These are phyloP conservation scores for Thermothielavioides terrestris DNA, from an alignment of 495 filamentous ascomycete species.

Conservation along the genomic window DNA sequence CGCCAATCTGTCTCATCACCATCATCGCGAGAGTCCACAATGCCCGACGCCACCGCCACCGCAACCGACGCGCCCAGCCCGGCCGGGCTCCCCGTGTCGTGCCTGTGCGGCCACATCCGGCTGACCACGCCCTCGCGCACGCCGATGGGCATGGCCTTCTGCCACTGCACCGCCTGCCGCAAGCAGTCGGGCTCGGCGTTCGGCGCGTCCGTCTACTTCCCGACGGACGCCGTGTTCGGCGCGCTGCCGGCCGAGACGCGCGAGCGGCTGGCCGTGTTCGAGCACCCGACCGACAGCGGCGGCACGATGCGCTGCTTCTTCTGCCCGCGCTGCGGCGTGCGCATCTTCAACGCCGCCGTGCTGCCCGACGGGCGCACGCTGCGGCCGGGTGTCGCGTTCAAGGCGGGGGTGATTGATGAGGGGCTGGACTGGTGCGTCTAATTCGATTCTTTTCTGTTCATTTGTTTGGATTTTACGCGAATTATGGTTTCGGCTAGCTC, in stretches of 20 bases:
- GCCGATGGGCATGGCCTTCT: slow-evolving; percentile 35
- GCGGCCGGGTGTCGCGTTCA: slow-evolving; percentile 32
- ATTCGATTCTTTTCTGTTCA: too few species aligned
- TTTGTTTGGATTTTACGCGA: too few species aligned
- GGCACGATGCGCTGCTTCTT: slow-evolving; percentile 38
- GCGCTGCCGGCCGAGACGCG: slow-evolving; percentile 33
- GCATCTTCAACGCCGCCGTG: slow-evolving; percentile 35
- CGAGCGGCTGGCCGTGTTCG: slow-evolving; percentile 24
- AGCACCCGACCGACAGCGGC: slow-evolving; percentile 33
- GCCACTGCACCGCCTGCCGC: slow-evolving; percentile 50
- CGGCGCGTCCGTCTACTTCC: slow-evolving; percentile 42
- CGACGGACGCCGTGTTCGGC: slow-evolving; percentile 31
- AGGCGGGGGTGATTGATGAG: slow-evolving; percentile 42
- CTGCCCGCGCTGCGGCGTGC: slow-evolving; percentile 38
- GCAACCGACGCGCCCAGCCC: neutral
- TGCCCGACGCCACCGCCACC: neutral
- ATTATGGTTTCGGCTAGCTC: too few species aligned
- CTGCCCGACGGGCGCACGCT: slow-evolving; percentile 22
- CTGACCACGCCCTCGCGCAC: slow-evolving; percentile 39
- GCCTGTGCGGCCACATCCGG: slow-evolving; percentile 43
- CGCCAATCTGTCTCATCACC: neutral
- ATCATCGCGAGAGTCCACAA: neutral
- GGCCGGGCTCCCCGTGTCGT: slow-evolving; percentile 27
- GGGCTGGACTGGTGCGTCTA: slow-evolving; percentile 14
- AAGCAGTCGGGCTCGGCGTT: slow-evolving; percentile 49